Evolutionary conservation across 495 filamentous ascomycete genomes (phyloP).

Genomic region (Hypoxylon cercidicola): DNA sequence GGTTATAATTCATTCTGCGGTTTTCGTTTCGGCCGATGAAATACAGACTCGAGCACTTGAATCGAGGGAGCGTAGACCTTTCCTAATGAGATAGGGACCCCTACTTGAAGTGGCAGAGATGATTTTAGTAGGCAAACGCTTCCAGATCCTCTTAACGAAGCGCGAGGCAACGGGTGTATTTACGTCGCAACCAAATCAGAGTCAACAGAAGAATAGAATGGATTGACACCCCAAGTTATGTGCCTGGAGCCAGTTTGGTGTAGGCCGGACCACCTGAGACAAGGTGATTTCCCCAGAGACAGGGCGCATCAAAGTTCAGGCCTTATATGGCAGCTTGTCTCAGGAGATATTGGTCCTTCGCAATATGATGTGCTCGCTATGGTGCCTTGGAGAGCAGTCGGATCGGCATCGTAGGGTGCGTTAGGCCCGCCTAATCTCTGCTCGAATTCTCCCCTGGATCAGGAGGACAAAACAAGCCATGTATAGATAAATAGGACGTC

Average conservation of each 20-base stretch:
- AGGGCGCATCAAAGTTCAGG: conserved; percentile 1
- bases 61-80: too few species aligned
- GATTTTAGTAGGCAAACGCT: neutral
- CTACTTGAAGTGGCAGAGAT: too few species aligned
- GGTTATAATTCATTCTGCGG: too few species aligned
- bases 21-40: too few species aligned
- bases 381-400: conserved; percentile 5
- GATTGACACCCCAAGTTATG: conserved; percentile 9
- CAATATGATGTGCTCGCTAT: conserved; percentile 9
- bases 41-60: too few species aligned
- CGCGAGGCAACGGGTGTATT: conserved; percentile 11
- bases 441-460: conserved; percentile 11
- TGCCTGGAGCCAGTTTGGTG: conserved; percentile 6
- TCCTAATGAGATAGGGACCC: too few species aligned
- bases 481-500: conserved; percentile 23
- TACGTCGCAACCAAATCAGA: conserved; percentile 6
- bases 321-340: conserved; percentile 18
- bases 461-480: neutral
- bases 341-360: conserved; percentile 3
- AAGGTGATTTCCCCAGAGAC: conserved; percentile 16
- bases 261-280: conserved; percentile 8
- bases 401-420: conserved; percentile 27
- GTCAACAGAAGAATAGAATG: conserved; percentile 32
- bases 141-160: neutral
- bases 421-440: conserved; percentile 19